phyloP scores from a whole-genome alignment of 345 rosid genomes.

The Arabis hirsuta region DNA sequence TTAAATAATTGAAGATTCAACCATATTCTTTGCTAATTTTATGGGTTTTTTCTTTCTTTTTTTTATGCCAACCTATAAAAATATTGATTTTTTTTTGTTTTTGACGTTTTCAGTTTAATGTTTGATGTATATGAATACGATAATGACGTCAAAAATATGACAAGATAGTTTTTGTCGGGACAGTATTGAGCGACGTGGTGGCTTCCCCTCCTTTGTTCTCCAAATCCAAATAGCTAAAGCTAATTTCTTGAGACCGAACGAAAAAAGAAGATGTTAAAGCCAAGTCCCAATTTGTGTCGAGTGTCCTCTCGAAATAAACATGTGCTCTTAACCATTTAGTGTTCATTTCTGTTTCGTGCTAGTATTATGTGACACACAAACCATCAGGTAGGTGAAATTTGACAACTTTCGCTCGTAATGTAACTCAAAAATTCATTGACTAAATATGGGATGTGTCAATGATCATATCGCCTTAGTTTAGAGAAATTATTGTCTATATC shows the following conservation, averaged over 20 bases:
- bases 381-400: neutral
- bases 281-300: neutral
- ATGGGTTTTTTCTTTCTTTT: neutral
- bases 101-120: slow-evolving; percentile 20
- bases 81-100: neutral
- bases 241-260: neutral
- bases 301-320: slow-evolving; percentile 5
- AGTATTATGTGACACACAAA: neutral
- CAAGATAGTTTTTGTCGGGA: neutral
- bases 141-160: no score
- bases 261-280: neutral
- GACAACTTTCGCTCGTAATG: neutral
- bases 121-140: slow-evolving; percentile 21
- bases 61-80: neutral
- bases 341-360: neutral
- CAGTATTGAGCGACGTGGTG: slow-evolving; percentile 39
- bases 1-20: slow-evolving; percentile 27
- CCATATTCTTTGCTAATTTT: slow-evolving; percentile 15
- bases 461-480: neutral
- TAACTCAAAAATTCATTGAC: neutral
- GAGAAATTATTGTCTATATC: neutral
- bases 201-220: slow-evolving; percentile 27
- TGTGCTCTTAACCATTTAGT: neutral
- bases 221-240: neutral
- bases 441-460: neutral